Evolutionary conservation across 148 eudicot species (phyloP), one percentile per base, ranked within the genome.

Genomic region (Vaccinium myrtillus): DNA sequence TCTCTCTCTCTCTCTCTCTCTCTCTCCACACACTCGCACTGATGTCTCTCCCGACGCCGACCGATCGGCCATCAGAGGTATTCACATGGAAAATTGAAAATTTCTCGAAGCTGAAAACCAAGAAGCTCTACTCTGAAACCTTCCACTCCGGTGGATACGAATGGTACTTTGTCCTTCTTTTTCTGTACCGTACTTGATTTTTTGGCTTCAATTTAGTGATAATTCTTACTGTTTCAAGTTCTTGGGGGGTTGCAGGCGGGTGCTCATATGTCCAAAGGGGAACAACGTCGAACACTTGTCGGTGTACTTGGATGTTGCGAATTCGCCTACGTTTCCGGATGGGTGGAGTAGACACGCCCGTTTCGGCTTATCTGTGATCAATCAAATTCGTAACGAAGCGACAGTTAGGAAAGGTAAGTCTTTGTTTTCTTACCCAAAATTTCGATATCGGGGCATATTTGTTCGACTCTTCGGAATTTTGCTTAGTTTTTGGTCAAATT

Each of bases 311-410:
- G 88, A 87, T 82, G 91, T 87, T 48, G 87, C 86, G 27, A 88
- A 90, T 89, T 82, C 88, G 19, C 58, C 87, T 18, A 86, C 70
- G 25, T 84, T 90, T 87, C 91, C 90, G 1, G 86, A 87, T 71
- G 92, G 92, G 61, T 90, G 92, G 92, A 90, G 87, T 84, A 85
- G 90, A 81, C 80, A 87, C 43, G 88, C 92, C 69, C 87, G 81
- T 49, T 89, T 90, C 79, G 87, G 91, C 85, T 80, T 90, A 84
- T 86, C 88, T 48, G 84, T 90, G 53, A 77, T 87, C 81, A 90
- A 89, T 90, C 92, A 89, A 82, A 30, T 65, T n/a, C 86, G 84
- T 48, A 65, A 50, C 84, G 84, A 87, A 84, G 84, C 74, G 55
- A 81, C 92, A 15, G 50, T 90, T 81, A 89, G 82, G 59, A 90